Percentiles rank a stretch among this genome's conserved stretches.
These are phyloP conservation scores for Meira nashicola DNA, from an alignment of 1,284 basidiomycete genomes.

Conservation along the genomic window DNA sequence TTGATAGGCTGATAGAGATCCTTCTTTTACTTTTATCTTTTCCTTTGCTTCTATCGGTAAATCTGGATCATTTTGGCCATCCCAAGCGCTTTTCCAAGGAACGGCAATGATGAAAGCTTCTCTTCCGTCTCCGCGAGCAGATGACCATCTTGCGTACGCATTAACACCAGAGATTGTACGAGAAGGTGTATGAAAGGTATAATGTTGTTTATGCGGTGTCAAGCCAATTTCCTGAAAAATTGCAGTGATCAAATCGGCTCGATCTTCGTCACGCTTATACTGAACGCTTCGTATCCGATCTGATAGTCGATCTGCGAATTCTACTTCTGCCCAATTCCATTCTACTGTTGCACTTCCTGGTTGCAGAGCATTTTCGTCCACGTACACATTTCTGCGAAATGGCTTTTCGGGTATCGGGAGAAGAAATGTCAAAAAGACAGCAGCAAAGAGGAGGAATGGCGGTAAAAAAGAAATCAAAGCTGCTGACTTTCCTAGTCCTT, in stretches of 20 bases:
- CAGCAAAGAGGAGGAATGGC: conserved; percentile 13
- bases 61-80: conserved; percentile 39
- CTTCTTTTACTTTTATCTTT: conserved; percentile 20
- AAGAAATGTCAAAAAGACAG: conserved; percentile 21
- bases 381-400: conserved; percentile 40
- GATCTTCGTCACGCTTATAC: conserved; percentile 6
- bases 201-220: conserved; percentile 21
- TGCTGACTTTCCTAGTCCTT: too few relatives aligned
- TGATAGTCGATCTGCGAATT: conserved; percentile 6
- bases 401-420: conserved; percentile 37
- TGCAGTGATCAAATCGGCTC: conserved; percentile 26
- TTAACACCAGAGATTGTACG: conserved; percentile 63
- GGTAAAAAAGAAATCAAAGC: conserved; percentile 5
- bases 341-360: conserved; percentile 35
- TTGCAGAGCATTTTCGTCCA: conserved; percentile 52
- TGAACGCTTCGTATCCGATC: conserved; percentile 4
- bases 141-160: conserved; percentile 72
- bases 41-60: conserved; percentile 54
- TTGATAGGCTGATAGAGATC: conserved; percentile 10
- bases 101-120: conserved; percentile 87
- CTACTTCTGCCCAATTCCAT: conserved; percentile 32
- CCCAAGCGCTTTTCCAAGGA: conserved; percentile 67
- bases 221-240: conserved; percentile 39
- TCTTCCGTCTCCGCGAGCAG: conserved; percentile 79
- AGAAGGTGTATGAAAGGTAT: conserved; percentile 16